Conservation (phyloP, 805 yeast species). For the Saturnispora gosingensis region DNA sequence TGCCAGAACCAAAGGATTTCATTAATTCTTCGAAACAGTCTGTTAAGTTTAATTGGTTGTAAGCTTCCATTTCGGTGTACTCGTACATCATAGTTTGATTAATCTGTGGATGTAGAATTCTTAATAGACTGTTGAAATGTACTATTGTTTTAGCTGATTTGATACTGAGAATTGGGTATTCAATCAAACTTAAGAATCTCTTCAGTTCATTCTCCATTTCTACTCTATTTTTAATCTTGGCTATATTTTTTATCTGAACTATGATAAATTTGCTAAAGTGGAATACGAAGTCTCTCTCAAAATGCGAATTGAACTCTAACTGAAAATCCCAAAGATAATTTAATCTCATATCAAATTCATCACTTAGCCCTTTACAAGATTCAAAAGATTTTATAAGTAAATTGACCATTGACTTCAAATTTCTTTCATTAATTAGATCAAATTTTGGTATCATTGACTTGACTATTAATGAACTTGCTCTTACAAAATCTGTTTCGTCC, state of each 20-base stretch:
- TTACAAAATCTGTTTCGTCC: background rate
- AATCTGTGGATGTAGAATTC: constrained; percentile 1
- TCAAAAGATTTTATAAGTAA: background rate
- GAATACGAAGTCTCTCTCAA: background rate
- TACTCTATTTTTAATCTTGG: background rate
- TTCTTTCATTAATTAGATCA: constrained; percentile 1
- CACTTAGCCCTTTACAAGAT: background rate
- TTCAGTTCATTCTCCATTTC: background rate
- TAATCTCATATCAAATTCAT: background rate
- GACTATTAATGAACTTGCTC: background rate
- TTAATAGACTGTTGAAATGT: background rate
- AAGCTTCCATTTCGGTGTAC: background rate
- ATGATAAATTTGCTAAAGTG: constrained; percentile 2
- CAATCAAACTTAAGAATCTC: background rate
- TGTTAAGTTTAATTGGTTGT: constrained; percentile 1
- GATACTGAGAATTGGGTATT: background rate
- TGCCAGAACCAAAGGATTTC: background rate
- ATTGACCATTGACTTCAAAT: background rate
- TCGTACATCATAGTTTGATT: background rate
- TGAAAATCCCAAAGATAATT: background rate
- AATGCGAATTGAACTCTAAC: background rate
- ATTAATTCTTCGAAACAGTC: background rate
- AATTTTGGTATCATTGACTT: background rate
- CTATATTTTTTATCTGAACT: background rate
- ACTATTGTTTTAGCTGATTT: background rate